Evolutionary conservation across 768 basidiomycete genomes (phyloP), one percentile per base, ranked within the genome.

Genomic region (Lentinula aciculospora): DNA sequence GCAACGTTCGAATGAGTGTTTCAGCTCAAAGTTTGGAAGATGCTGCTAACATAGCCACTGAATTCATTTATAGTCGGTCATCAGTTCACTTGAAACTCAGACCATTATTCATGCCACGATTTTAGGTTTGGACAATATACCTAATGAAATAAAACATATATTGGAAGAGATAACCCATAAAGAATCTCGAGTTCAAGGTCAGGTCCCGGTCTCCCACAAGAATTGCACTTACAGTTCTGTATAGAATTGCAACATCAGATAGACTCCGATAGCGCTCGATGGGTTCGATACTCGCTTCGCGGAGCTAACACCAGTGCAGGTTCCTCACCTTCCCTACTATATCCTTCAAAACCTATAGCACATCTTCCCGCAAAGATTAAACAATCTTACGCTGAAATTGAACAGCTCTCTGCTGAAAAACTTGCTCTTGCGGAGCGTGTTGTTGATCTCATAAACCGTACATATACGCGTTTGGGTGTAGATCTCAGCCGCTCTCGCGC

Each of bases 1-100:
- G 23, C 39, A 23, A 45, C 9, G 28, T 45, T 58, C 23, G 36
- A 19, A 40, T 45, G 39, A 40, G 21, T 36, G 29, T 56, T 21
- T 56, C 54, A 31, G 56, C 68, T n/a, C 76, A 76, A 54, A 78
- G 77, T 61, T 60, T 77, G 34, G 81, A 83, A 63, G 81, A 83
- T 64, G 81, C 81, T 0, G 75, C 79, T 1, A 78, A 74, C 51
- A 71, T 83, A 34, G 79, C 80, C 15, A 74, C 78, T 1, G 81
- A 83, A 66, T 83, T 79, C 67, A 79, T 83, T 45, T 81, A 81
- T 67, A 81, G 81, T 80, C 31, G 37, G 76, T 65, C 19, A 13
- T 31, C 21, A 17, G 10, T 25, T 23, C 34, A 46, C 21, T 27
- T 8, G 7, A 13, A 40, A 29, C 27, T 8, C 10, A 4, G 4